Evolutionary conservation across 805 yeast genomes (phyloP).

Genomic region (Kazachstania psychrophila): DNA sequence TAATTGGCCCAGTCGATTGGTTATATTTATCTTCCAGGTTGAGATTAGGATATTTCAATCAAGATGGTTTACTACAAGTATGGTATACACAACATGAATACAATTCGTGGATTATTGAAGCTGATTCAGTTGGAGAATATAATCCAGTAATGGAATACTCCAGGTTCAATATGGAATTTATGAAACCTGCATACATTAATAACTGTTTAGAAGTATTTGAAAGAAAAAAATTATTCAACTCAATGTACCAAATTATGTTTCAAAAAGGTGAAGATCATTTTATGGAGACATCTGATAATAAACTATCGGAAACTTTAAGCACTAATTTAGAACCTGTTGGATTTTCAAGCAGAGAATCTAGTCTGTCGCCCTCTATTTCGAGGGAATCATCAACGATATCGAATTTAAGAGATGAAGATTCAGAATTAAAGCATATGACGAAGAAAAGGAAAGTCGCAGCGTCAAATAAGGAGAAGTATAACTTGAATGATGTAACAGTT

Average conservation of each 20-base stretch:
- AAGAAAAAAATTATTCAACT: slow-evolving; percentile 7
- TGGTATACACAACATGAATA: slow-evolving; percentile 25
- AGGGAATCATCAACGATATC: too few relatives aligned
- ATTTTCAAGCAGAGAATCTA: too few relatives aligned
- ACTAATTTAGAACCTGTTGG: too few relatives aligned
- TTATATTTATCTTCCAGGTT: slow-evolving; percentile 14
- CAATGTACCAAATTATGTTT: slow-evolving; percentile 11
- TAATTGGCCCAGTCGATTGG: slow-evolving; percentile 20
- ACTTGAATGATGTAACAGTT: neutral
- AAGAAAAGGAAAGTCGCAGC: neutral
- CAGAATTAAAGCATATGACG: too few relatives aligned
- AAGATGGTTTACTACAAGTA: slow-evolving; percentile 18
- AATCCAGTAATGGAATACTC: slow-evolving; percentile 8
- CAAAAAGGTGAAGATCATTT: slow-evolving; percentile 9
- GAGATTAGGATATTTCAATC: slow-evolving; percentile 17
- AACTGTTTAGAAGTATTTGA: slow-evolving; percentile 6
- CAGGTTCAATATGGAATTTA: slow-evolving; percentile 13
- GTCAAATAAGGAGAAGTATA: neutral
- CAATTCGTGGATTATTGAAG: slow-evolving; percentile 13
- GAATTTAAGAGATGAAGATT: too few relatives aligned
- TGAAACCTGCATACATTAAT: slow-evolving; percentile 5
- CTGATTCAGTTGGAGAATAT: slow-evolving; percentile 6
- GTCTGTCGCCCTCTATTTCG: too few relatives aligned
- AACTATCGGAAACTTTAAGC: too few relatives aligned
- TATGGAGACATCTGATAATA: neutral